Conservation (phyloP, 371 early-diverging fungal genomes). For the Sporodiniella umbellata region DNA sequence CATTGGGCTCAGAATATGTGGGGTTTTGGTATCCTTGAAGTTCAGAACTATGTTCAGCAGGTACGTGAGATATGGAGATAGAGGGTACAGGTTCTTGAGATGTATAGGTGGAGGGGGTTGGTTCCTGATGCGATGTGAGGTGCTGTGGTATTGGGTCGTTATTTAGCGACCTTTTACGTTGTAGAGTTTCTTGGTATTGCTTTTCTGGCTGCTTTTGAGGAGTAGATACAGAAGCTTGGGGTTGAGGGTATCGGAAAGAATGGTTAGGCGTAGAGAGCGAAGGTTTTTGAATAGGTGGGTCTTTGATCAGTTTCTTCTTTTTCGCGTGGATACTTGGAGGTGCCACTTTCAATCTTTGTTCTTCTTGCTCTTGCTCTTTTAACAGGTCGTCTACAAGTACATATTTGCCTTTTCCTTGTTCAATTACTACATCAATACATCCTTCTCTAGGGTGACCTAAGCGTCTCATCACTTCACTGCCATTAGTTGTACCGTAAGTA, state of each 20-base stretch:
- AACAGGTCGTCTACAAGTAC: slow-evolving; percentile 28
- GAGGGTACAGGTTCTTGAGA: not conserved
- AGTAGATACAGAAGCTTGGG: slow-evolving; percentile 11
- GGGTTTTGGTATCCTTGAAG: not conserved
- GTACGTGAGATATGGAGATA: not conserved
- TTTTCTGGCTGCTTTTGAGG: not conserved
- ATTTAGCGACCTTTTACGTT: not conserved
- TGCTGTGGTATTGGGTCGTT: not conserved
- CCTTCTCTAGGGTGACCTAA: slow-evolving; percentile 30
- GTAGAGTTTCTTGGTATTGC: not conserved
- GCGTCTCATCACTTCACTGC: not conserved
- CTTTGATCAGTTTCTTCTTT: not conserved
- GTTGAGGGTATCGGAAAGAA: slow-evolving; percentile 10
- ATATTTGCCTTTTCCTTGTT: slow-evolving; percentile 47
- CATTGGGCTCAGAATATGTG: not conserved
- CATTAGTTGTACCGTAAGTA: not conserved
- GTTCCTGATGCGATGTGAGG: too few relatives aligned
- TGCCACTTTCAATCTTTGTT: not conserved
- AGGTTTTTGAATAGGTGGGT: not conserved
- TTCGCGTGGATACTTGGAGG: not conserved
- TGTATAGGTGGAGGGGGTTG: not conserved
- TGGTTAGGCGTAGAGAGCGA: slow-evolving; percentile 7
- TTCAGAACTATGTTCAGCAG: not conserved
- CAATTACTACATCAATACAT: slow-evolving; percentile 46
- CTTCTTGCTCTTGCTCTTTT: not conserved